Evolutionary conservation across 495 filamentous ascomycete species (phyloP).

Genomic region (Xylaria venustula): DNA sequence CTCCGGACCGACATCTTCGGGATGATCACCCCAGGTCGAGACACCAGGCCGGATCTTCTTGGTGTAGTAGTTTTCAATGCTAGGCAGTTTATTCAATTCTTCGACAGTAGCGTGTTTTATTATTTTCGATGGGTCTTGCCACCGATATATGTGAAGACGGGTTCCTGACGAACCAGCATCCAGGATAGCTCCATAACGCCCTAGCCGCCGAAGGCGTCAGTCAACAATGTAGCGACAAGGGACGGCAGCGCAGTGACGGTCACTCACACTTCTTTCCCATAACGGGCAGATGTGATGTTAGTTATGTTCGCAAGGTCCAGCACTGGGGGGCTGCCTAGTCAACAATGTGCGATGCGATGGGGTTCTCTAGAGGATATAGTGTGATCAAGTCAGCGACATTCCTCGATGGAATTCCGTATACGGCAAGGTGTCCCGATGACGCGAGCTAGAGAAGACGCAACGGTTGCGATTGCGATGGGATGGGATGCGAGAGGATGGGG

Average conservation of each 20-base stretch:
- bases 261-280: constrained; percentile 36
- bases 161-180: constrained; percentile 75
- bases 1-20: constrained; percentile 72
- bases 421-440: not conserved
- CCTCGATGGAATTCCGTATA: not conserved
- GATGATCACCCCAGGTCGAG: constrained; percentile 80
- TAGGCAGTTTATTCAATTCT: constrained; percentile 69
- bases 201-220: constrained; percentile 20
- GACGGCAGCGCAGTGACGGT: not conserved
- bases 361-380: not conserved
- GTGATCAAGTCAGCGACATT: not conserved
- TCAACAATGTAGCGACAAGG: constrained; percentile 9
- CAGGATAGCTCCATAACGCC: constrained; percentile 60
- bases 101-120: constrained; percentile 57
- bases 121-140: constrained; percentile 73
- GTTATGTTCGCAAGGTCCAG: not conserved
- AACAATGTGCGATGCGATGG: not conserved
- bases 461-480: not conserved
- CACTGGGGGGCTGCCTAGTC: not conserved
- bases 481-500: not conserved
- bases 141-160: constrained; percentile 88
- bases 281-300: not conserved
- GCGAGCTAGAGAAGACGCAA: not conserved
- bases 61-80: constrained; percentile 80
- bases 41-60: constrained; percentile 93